phyloP scores from a whole-genome alignment of 225 moss, liverwort and hornwort species.

The Sphagnum contortum region DNA sequence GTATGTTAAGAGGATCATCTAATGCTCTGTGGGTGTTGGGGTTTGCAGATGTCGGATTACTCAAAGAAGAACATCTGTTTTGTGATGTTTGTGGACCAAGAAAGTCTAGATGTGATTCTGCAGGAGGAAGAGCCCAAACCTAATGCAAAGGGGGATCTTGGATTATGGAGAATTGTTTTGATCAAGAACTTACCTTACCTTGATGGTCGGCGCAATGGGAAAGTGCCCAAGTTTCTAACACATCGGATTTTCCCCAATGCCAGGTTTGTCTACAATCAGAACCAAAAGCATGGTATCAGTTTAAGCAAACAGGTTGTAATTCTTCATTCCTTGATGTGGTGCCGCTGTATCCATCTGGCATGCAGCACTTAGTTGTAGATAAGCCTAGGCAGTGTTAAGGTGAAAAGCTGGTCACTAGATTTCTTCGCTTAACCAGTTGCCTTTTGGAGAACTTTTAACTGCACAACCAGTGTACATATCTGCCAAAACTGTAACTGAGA shows the following conservation, averaged over 20 bases:
- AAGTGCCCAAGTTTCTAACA: constrained; percentile 91
- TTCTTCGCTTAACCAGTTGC: too few relatives aligned
- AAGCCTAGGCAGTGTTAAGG: too few relatives aligned
- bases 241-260: constrained; percentile 91
- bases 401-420: too few relatives aligned
- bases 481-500: too few relatives aligned
- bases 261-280: constrained; percentile 18
- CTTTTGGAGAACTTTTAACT: too few relatives aligned
- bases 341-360: too few relatives aligned
- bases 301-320: too few relatives aligned
- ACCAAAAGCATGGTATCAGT: too few relatives aligned
- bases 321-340: too few relatives aligned
- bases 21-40: background rate
- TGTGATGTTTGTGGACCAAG: constrained; percentile 93
- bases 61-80: constrained; percentile 83
- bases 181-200: constrained; percentile 62
- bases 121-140: constrained; percentile 45
- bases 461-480: too few relatives aligned
- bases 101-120: constrained; percentile 68
- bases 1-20: too few relatives aligned
- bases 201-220: constrained; percentile 83
- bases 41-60: constrained; percentile 59
- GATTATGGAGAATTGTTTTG: constrained; percentile 80
- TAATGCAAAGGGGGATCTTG: constrained; percentile 53
- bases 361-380: too few relatives aligned